Percentiles rank a stretch among this genome's conserved stretches.
Evolutionary conservation across 345 rosid genomes (phyloP).

Genomic region (Pistacia atlantica): DNA sequence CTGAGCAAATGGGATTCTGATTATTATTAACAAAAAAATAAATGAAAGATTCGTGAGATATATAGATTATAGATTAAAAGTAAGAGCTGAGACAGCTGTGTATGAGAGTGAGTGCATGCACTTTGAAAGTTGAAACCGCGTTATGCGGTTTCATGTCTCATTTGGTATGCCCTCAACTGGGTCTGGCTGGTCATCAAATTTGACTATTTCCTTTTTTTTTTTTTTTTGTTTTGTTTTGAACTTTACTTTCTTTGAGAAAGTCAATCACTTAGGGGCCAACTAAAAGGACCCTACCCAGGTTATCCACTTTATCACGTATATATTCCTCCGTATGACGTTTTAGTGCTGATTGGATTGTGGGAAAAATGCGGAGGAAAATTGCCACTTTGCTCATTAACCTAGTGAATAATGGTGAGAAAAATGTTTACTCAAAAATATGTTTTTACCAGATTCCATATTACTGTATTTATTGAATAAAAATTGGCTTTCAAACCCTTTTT

Average conservation of each 20-base stretch:
- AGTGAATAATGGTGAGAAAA: too few relatives aligned
- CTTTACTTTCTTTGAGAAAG: constrained; percentile 11
- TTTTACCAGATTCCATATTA: too few relatives aligned
- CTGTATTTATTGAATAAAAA: too few relatives aligned
- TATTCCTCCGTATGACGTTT: not conserved
- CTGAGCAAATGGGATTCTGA: not conserved
- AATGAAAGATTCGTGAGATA: not conserved
- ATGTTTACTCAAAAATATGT: too few relatives aligned
- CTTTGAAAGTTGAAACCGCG: constrained; percentile 50
- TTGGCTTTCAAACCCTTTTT: too few relatives aligned
- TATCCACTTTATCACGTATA: not conserved
- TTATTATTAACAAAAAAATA: not conserved
- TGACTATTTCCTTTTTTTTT: constrained; percentile 12
- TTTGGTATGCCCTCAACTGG: not conserved
- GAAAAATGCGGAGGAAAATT: not conserved
- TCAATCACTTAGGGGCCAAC: constrained; percentile 22
- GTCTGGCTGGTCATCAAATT: constrained; percentile 14
- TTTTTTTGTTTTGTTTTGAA: not conserved
- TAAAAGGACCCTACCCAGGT: not conserved
- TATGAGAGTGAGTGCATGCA: constrained; percentile 32
- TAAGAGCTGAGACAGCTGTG: constrained; percentile 30
- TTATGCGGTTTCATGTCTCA: constrained; percentile 6
- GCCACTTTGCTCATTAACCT: not conserved
- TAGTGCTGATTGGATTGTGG: not conserved
- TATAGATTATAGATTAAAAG: not conserved